Conservation (phyloP, 305 asterid genomes). For the Rubia peregrina region DNA sequence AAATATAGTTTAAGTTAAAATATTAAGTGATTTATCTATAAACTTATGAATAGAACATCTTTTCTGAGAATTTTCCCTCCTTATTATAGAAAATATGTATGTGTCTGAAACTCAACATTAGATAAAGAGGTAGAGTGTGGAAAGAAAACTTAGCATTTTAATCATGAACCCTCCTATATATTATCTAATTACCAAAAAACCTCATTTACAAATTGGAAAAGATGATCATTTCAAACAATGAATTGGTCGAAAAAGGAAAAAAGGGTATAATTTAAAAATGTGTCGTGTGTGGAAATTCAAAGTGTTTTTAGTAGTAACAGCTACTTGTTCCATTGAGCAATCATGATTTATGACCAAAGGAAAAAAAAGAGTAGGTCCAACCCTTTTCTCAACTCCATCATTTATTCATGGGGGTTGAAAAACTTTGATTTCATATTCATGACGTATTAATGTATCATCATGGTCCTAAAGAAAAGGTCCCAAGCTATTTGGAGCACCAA, state of each 20-base stretch:
- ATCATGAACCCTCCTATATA: too few species aligned
- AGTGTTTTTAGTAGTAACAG: slow-evolving; percentile 7
- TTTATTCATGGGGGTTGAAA: slow-evolving; percentile 8
- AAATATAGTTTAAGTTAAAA: too few species aligned
- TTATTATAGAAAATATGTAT: too few species aligned
- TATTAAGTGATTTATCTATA: too few species aligned
- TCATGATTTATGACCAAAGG: slow-evolving; percentile 17
- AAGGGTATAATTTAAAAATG: neutral
- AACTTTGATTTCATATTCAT: neutral
- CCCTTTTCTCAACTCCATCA: slow-evolving; percentile 39
- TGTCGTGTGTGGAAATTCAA: slow-evolving; percentile 11
- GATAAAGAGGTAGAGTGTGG: too few species aligned
- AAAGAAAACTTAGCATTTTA: too few species aligned
- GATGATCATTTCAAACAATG: neutral
- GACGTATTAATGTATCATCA: slow-evolving; percentile 11
- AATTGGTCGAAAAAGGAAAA: neutral
- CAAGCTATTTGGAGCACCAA: neutral
- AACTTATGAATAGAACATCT: too few species aligned
- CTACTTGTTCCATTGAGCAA: slow-evolving; percentile 20
- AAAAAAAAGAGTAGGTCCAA: slow-evolving; percentile 30
- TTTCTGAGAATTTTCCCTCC: too few species aligned
- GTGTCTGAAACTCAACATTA: too few species aligned
- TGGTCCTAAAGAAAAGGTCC: neutral
- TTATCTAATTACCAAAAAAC: neutral
- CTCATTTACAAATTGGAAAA: slow-evolving; percentile 3